Evolutionary conservation across 192 early-diverging fungal genomes (phyloP), one percentile per base, ranked within the genome.

Genomic region (Coemansia sp.): DNA sequence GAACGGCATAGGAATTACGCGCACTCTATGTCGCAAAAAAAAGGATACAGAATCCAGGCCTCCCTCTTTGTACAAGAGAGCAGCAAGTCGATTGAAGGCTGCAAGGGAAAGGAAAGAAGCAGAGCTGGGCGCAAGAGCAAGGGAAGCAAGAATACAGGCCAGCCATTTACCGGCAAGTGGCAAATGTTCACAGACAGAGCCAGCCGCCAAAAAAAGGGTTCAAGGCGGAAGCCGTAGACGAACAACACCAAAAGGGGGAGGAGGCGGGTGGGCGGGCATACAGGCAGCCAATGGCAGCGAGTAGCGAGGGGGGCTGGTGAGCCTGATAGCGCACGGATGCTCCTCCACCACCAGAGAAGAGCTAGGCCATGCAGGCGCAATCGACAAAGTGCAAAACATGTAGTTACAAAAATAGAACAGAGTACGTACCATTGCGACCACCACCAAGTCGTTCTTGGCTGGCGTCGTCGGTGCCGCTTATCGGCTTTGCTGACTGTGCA

Each of bases 351-450:
- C n/a, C 26, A 3, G 14, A 28, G 55, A 30, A 47, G 46, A 47
- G 46, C 46, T 47, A 16, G 47, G 47, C 47, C 47, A 50, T 50
- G 47, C 47, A 50, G 47, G 19, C 47, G 47, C 47, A 50, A 50
- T 50, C 47, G 21, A 50, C 47, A 50, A 10, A 57, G 55, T 57
- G 55, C 55, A 57, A 32, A 32, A 26, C 32, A 33, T 57, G 32
- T 33, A n/a, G 55, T 32, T 26, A 58, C 19, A 42, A n/a, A 19
- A 26, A 57, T 23, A 57, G 52, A 26, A 68, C 17, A 46, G 19
- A 53, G 46, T 58, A 74, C 69, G 63, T 80, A 82, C 80, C 80
- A 28, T 82, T 73, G 58, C 39, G 65, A 30, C 63, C 74, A n/a
- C 74, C 74, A 32, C 74, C 74, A 60, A 23, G 38, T 65, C 59